Evolutionary conservation across 2,329 filamentous ascomycete genomes (phyloP), one percentile per base, ranked within the genome.

Genomic region (Botrytis aclada): DNA sequence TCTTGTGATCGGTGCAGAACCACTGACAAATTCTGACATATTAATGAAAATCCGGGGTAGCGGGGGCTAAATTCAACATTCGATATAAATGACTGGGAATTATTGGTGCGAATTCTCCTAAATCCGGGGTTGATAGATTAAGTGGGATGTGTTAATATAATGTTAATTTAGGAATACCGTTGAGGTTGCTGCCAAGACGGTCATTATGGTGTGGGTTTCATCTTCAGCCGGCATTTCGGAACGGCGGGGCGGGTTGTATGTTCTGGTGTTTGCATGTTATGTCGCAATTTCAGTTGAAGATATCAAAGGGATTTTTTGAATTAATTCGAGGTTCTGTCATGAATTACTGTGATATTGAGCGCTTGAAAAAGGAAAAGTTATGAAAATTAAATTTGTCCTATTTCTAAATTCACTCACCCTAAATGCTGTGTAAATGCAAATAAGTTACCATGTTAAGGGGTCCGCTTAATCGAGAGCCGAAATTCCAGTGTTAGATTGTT

Each of bases 151-250:
- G 5, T 39, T 41, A 32, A n/a, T 43, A 7, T 20, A 56, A 10
- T 5, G 1, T n/a, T 58, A 43, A 25, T 43, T 39, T 66, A 54
- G 18, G 20, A 25, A 29, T 32, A 4, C 16, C 51, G 70, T 32
- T 20, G n/a, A 43, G 20, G 32, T 56, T 47, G 16, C 29, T 34
- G 70, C 62, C 62, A 72, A 72, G 70, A 39, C 39, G 62, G 62
- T 37, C 29, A 60, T 45, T 37, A 25, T 60, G 34, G 34, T 67
- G 43, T 39, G 4, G 32, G 10, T 62, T 37, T 58, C 29, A 67
- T 67, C 65, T 72, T 67, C 4, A 41, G 51, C 29, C 58, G 45
- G 70, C 9, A 67, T 67, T 45, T 64, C 58, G 69, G 69, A 64
- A 71, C 43, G 69, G 29, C 16, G 58, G 47, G 32, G 58, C 69